phyloP scores from a whole-genome alignment of 179 eudicot species.

The Beta corolliflora region DNA sequence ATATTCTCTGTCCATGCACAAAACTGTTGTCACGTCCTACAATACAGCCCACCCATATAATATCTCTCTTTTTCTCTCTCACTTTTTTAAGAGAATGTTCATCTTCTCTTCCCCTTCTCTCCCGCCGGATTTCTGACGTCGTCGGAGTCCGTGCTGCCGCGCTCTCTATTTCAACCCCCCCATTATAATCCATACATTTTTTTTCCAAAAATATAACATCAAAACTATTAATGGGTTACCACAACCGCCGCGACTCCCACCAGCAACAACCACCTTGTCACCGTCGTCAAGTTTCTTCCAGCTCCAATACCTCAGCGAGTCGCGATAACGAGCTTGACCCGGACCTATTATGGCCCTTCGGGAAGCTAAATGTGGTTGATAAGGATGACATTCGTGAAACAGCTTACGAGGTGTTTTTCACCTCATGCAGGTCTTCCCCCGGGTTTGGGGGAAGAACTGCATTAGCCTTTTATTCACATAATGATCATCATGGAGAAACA shows the following conservation, averaged over 20 bases:
- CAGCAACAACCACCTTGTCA: slow-evolving; percentile 10
- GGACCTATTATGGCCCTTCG: slow-evolving; percentile 60
- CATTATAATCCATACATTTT: background rate
- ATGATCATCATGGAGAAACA: slow-evolving; percentile 8
- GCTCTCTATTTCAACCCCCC: background rate
- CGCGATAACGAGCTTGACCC: slow-evolving; percentile 22
- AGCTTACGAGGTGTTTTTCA: slow-evolving; percentile 94
- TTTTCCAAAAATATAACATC: background rate
- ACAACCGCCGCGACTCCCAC: slow-evolving; percentile 32
- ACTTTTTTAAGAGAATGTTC: slow-evolving; percentile 26
- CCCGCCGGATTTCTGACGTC: slow-evolving; percentile 24
- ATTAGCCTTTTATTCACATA: slow-evolving; percentile 38
- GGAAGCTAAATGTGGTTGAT: slow-evolving; percentile 58
- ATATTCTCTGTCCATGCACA: slow-evolving; percentile 14
- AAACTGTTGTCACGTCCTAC: slow-evolving; percentile 31
- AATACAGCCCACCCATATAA: slow-evolving; percentile 20
- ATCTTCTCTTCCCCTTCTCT: slow-evolving; percentile 28
- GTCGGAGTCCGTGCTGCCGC: slow-evolving; percentile 20
- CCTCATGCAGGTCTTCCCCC: slow-evolving; percentile 90
- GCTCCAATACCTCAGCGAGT: background rate
- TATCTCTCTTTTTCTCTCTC: background rate
- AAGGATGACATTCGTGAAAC: slow-evolving; percentile 65
- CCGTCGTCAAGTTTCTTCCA: slow-evolving; percentile 22
- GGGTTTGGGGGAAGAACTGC: slow-evolving; percentile 79
- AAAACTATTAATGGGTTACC: slow-evolving; percentile 25